phyloP scores from a whole-genome alignment of 1,284 basidiomycete genomes.

The Malassezia sympodialis region DNA sequence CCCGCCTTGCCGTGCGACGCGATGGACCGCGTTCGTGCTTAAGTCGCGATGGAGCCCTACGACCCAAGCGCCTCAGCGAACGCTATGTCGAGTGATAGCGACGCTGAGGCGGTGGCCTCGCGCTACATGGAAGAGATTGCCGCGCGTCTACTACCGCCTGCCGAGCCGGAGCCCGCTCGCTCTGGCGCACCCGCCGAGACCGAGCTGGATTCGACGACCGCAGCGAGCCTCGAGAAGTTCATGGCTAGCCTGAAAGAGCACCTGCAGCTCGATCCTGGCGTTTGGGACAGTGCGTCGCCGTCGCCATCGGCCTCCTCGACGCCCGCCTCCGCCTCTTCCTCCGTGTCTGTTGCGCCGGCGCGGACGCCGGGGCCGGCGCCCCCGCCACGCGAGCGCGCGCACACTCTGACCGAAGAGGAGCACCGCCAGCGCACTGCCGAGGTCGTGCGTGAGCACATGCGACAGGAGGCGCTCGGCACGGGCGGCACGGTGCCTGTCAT shows the following conservation, averaged over 20 bases:
- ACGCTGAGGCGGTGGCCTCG: slow-evolving; percentile 5
- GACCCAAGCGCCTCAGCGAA: background rate
- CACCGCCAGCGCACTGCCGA: slow-evolving; percentile 21
- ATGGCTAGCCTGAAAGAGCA: slow-evolving; percentile 28
- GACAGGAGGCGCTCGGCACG: slow-evolving; percentile 20
- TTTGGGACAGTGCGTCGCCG: slow-evolving; percentile 1
- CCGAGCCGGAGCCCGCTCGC: background rate
- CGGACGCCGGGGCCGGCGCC: background rate
- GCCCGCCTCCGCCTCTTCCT: background rate
- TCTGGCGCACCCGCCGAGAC: background rate
- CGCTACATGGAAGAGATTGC: slow-evolving; percentile 14
- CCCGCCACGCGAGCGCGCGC: background rate
- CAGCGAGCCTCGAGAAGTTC: slow-evolving; percentile 30
- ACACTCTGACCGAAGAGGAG: slow-evolving; percentile 21
- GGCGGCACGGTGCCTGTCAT: slow-evolving; percentile 19
- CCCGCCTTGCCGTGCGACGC: background rate
- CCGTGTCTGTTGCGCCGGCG: background rate
- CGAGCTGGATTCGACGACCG: slow-evolving; percentile 22
- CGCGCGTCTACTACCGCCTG: background rate
- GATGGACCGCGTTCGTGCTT: background rate
- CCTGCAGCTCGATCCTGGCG: slow-evolving; percentile 10
- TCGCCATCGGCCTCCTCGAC: background rate
- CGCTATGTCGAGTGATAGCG: background rate
- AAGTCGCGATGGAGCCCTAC: background rate
- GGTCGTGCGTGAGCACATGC: slow-evolving; percentile 23